Evolutionary conservation across 2,329 filamentous ascomycete species (phyloP), one percentile per base, ranked within the genome.

Genomic region (Ascochyta fabae): DNA sequence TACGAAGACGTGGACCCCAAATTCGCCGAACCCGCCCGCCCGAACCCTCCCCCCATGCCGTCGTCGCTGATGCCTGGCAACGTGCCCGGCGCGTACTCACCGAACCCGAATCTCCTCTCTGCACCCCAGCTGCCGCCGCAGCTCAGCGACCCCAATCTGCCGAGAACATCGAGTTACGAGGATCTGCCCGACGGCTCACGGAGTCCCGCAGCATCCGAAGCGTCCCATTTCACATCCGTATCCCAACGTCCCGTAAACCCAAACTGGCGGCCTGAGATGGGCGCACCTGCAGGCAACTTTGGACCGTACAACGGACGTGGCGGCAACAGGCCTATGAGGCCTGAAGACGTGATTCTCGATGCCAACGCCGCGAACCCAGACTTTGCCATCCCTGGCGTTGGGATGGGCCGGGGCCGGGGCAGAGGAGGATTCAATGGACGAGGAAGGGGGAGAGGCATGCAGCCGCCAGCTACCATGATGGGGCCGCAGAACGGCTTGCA

Each of bases 1-100:
- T 96, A 96, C 71, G 95, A 98, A 81, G 94, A 98, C 73, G 86
- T 96, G 12, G 92, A 96, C 63, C 92, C 94, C 40, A 90, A 88
- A 53, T 98, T 97, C 69, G 89, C 87, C 31, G 83, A 86, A 53
- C 76, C 78, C 24, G 50, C 65, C 59, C 63, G 55, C 50, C 53
- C 50, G 35, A 62, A 58, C 41, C 58, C 64, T 22, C 64, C 74
- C 69, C 64, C 65, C 50, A 56, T 74, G 53, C 71, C 75, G 44
- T 56, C 69, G 48, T 60, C 74, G 33, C 64, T 73, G 51, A 58
- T 68, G 26, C 54, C 53, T 1, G 52, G 52, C 10, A 44, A 44
- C 29, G 68, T 76, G 46, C 74, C 76, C 38, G 69, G 67, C 56
- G 58, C 72, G 58, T 73, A 72, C 50, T 58, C 72, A 61, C 73